Percentiles rank a stretch among this genome's conserved stretches.
These are phyloP conservation scores for Calocybe indica DNA, from an alignment of 768 basidiomycete species.

Conservation along the genomic window DNA sequence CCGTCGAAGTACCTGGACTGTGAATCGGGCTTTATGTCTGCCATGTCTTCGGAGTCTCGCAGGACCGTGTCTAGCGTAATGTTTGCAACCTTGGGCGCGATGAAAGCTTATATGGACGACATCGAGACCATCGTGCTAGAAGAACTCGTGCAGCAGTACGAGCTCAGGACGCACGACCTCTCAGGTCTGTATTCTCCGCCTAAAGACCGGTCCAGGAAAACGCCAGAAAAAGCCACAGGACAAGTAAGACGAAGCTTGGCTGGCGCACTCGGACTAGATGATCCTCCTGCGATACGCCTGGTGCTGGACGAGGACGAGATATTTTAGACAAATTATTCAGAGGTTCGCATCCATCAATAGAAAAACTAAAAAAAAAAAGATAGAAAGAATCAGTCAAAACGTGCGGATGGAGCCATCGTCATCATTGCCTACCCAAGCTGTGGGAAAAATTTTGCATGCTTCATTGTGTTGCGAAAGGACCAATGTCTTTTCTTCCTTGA, in stretches of 20 bases:
- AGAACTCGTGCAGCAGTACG: conserved; percentile 29
- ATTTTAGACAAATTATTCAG: conserved; percentile 6
- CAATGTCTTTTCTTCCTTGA: too few species aligned
- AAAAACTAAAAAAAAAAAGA: not conserved
- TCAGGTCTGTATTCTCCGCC: conserved; percentile 9
- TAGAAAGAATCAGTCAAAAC: too few species aligned
- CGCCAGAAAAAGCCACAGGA: not conserved
- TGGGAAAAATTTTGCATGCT: too few species aligned
- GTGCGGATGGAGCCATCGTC: too few species aligned
- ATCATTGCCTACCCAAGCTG: too few species aligned
- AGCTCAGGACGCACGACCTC: conserved; percentile 16
- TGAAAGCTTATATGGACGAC: conserved; percentile 30
- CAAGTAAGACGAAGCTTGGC: conserved; percentile 2
- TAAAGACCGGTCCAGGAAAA: not conserved
- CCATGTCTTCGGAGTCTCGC: conserved; percentile 30
- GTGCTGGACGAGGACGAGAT: conserved; percentile 11
- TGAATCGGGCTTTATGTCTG: conserved; percentile 24
- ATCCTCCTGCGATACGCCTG: not conserved
- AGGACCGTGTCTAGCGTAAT: conserved; percentile 25
- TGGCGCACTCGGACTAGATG: conserved; percentile 4
- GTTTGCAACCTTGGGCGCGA: conserved; percentile 23
- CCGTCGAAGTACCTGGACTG: conserved; percentile 29
- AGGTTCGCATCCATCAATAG: not conserved
- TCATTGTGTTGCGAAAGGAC: too few species aligned
- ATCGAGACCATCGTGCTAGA: conserved; percentile 27